These are phyloP conservation scores for Penicillium bialowiezense DNA, from an alignment of 495 filamentous ascomycete genomes.

Conservation along the genomic window DNA sequence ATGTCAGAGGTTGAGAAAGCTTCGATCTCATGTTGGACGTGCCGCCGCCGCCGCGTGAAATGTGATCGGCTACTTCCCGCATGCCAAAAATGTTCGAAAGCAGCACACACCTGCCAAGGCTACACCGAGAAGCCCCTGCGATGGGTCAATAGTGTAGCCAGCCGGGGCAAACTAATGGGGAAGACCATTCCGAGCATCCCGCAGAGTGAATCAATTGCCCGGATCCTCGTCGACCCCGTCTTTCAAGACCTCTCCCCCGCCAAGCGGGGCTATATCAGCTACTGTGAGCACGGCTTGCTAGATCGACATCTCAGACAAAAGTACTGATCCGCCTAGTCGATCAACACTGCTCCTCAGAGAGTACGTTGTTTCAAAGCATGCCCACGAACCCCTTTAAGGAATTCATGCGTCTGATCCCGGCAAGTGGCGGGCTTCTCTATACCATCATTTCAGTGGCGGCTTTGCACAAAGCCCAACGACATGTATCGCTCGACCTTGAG, in stretches of 20 bases:
- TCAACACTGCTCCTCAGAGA: constrained; percentile 15
- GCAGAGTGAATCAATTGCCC: background rate
- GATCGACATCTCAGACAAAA: background rate
- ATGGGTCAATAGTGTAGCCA: constrained; percentile 22
- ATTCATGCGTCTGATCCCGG: constrained; percentile 20
- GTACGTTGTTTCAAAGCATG: constrained; percentile 9
- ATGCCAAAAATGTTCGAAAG: constrained; percentile 10
- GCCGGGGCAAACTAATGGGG: constrained; percentile 20
- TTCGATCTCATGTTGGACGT: constrained; percentile 15
- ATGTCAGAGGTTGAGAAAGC: background rate
- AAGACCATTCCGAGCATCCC: constrained; percentile 6
- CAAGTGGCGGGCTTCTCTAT: constrained; percentile 13
- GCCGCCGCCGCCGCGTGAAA: constrained; percentile 18
- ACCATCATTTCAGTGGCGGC: constrained; percentile 17
- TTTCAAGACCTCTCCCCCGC: constrained; percentile 12
- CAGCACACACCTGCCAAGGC: constrained; percentile 10
- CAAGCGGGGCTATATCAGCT: constrained; percentile 12
- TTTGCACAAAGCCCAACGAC: constrained; percentile 12
- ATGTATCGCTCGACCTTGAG: background rate
- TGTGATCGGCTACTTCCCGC: constrained; percentile 19
- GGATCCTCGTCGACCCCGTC: constrained; percentile 10
- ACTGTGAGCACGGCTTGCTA: constrained; percentile 9
- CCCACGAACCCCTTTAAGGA: constrained; percentile 15
- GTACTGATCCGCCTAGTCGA: constrained; percentile 6
- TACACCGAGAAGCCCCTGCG: constrained; percentile 14